Base-by-base conservation (phyloP, 805 yeast species). In the Pichia thaimueangensis region DNA sequence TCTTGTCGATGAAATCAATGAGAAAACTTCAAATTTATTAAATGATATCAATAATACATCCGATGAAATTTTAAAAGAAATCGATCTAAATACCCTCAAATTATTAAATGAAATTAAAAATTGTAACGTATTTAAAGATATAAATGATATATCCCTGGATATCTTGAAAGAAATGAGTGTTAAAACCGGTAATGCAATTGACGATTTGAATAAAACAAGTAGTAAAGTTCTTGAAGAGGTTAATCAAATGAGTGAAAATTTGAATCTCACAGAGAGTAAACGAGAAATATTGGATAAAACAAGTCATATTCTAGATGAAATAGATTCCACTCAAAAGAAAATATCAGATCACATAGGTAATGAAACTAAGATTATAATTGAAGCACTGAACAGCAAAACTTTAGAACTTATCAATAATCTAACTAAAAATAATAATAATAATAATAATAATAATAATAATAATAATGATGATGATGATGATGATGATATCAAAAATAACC, bases 41-140 rank as follows among this genome's bases (percentile, higher is more conserved):
- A 45, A 40, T 12, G 63, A 59, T 40, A 55, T 58, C 15, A 48
- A 47, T 24, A 55, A 49, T 10, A 55, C 50, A 39, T 54, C 59
- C 1, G 49, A 43, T 19, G 50, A 42, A 17, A 54, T 57, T n/a
- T 37, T 59, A 25, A 44, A 44, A 9, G 62, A 55, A 33, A 58
- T 59, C 15, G 49, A 55, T 37, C 49, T 45, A 22, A 55, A 39
- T 27, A 33, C 42, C 8, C 15, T 27, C 6, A 31, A n/a, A 4
- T 21, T 53, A 17, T 17, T 54, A 3, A 22, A 35, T 5, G 59
- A 56, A 29, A 47, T 47, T 13, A 55, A 55, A 39, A 39, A 48
- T 2, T 34, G 46, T 17, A 30, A 21, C 4, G 56, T 53, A 16
- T 28, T 55, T n/a, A 46, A 48, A 19, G 57, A 56, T 15, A 43